phyloP scores from a whole-genome alignment of 768 basidiomycete genomes.

The Kondoa malvinella region DNA sequence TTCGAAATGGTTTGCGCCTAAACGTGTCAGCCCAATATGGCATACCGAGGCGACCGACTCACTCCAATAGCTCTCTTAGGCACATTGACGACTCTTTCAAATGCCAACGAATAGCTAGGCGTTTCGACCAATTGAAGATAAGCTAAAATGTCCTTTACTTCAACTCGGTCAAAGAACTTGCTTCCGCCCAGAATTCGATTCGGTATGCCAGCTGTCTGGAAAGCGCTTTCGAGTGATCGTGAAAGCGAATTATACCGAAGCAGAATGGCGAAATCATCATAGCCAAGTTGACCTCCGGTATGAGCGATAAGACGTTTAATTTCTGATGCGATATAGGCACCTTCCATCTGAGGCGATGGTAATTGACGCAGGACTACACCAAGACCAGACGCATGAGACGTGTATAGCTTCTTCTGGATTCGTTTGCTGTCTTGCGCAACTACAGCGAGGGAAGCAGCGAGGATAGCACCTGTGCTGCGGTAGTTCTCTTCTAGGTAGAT shows the following conservation, averaged over 20 bases:
- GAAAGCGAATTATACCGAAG: constrained; percentile 67
- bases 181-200: constrained; percentile 48
- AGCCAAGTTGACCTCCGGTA: constrained; percentile 52
- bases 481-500: constrained; percentile 74
- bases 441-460: constrained; percentile 55
- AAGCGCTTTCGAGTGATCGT: constrained; percentile 51
- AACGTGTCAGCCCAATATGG: too few species aligned
- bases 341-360: constrained; percentile 46
- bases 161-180: constrained; percentile 69
- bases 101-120: constrained; percentile 41
- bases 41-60: too few species aligned
- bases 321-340: constrained; percentile 53
- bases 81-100: constrained; percentile 52
- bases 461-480: constrained; percentile 60
- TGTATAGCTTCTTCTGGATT: constrained; percentile 54
- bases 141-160: constrained; percentile 63
- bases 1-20: constrained; percentile 36
- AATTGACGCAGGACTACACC: constrained; percentile 45
- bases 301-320: constrained; percentile 60
- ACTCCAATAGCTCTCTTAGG: constrained; percentile 53
- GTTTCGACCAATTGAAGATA: constrained; percentile 74
- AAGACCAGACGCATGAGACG: constrained; percentile 48
- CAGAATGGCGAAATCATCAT: constrained; percentile 69
- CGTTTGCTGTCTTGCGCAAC: constrained; percentile 66
- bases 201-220: constrained; percentile 66